Percentiles rank a stretch among this genome's conserved stretches.
Evolutionary conservation across 1,284 basidiomycete species (phyloP).

Genomic region (Sporisorium reilianum): DNA sequence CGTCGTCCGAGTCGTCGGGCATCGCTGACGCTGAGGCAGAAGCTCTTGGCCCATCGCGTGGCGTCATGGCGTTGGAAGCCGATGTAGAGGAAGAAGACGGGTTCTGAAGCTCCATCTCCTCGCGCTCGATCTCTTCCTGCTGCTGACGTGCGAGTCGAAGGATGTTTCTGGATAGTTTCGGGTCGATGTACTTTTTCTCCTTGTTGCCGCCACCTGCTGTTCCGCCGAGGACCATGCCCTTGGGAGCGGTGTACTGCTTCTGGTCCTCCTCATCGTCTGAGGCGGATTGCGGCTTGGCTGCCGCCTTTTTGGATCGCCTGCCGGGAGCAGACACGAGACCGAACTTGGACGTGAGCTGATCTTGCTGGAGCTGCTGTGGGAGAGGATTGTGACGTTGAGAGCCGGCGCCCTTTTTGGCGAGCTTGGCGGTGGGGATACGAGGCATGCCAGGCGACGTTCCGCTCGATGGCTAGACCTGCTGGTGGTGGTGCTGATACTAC

Average conservation of each 20-base stretch:
- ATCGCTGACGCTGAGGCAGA: conserved; percentile 57
- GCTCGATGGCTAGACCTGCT: not conserved
- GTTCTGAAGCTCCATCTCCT: conserved; percentile 59
- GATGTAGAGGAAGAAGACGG: conserved; percentile 13
- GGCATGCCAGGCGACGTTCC: conserved; percentile 37
- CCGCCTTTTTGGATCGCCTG: conserved; percentile 37
- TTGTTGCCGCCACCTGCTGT: conserved; percentile 48
- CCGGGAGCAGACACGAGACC: conserved; percentile 56
- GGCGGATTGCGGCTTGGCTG: conserved; percentile 20
- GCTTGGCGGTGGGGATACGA: conserved; percentile 45
- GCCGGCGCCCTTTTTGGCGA: conserved; percentile 32
- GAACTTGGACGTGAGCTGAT: conserved; percentile 54
- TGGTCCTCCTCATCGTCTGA: conserved; percentile 42
- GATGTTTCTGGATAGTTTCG: conserved; percentile 86
- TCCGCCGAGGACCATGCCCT: conserved; percentile 55
- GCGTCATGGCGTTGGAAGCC: conserved; percentile 61
- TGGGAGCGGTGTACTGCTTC: conserved; percentile 35
- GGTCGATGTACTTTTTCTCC: conserved; percentile 63
- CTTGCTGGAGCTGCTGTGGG: conserved; percentile 52
- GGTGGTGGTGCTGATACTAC: not conserved
- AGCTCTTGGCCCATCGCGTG: conserved; percentile 64
- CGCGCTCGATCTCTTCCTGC: conserved; percentile 79
- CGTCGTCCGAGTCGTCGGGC: conserved; percentile 71
- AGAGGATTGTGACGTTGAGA: conserved; percentile 53
- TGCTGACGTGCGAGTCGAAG: conserved; percentile 92